Evolutionary conservation across 805 yeast genomes (phyloP).

Genomic region (Yarrowia hollandica): DNA sequence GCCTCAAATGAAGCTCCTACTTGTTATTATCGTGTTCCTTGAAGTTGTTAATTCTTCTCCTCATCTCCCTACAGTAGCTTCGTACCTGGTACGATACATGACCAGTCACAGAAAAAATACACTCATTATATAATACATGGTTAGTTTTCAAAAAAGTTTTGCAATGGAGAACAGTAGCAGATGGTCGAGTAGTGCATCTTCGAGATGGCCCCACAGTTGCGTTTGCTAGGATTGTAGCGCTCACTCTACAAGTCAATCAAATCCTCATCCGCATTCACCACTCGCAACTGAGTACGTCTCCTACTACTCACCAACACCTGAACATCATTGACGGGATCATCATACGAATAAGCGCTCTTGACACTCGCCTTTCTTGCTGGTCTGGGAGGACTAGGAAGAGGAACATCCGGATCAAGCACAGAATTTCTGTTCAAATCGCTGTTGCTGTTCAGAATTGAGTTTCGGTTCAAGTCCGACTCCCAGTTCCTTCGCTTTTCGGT

Average conservation of each 20-base stretch:
- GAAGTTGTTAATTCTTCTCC: no score
- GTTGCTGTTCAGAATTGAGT: constrained; percentile 16
- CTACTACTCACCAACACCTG: constrained; percentile 26
- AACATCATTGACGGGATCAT: constrained; percentile 9
- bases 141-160: no score
- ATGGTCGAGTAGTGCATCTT: no score
- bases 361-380: not conserved
- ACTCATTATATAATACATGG: not conserved
- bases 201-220: no score
- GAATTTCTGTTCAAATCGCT: not conserved
- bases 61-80: no score
- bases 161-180: no score
- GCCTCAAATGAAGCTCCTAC: no score
- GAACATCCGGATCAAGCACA: not conserved
- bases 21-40: no score
- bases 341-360: not conserved
- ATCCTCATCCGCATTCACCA: constrained; percentile 13
- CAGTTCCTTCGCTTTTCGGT: constrained; percentile 13
- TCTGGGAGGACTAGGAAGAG: not conserved
- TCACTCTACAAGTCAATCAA: not conserved
- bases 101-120: no score
- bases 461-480: constrained; percentile 9
- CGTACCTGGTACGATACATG: no score
- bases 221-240: no score
- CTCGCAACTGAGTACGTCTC: constrained; percentile 19